Base-by-base conservation (phyloP, 257 asterid genomes). In the Hygrophila difformis region DNA sequence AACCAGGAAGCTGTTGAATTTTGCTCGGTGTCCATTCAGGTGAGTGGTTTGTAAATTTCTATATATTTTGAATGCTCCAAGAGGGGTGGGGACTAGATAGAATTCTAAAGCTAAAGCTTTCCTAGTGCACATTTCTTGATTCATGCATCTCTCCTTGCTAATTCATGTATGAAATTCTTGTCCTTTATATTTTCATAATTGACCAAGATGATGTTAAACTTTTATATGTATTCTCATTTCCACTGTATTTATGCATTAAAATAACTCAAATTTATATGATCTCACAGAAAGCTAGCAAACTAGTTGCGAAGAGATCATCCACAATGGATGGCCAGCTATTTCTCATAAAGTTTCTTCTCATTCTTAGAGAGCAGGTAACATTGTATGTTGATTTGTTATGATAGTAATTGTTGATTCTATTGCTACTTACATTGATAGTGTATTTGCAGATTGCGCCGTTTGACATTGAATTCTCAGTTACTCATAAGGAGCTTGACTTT, bases 401-500 rank as follows among this genome's bases (percentile, higher is more conserved):
- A 55, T 46, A 29, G 13, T 26, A 34, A 14, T 38, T 3, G 6
- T 28, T 49, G 35, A 49, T 59, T 41, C 23, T 49, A 42, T 56
- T 8, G 47, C 42, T 56, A 39, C 79, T 75, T 35, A 77, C 40
- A 34, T 38, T 17, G 37, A 53, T 58, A 35, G 21, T 53, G 41
- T 18, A 46, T 47, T 62, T 78, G 61, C 93, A 91, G 99, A 91
- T 91, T 74, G 96, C 95, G 29, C 99, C 95, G 56, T 91, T 91
- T 58, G 99, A 91, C 51, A 86, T 91, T 7, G 99, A 86, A 70
- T 91, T 91, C 71, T 91, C 99, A 31, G 95, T 77, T 53, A 91
- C 96, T 6, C 91, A 91, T 71, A 91, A 86, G 77, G 99, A 91
- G 77, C 99, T 91, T 60, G 99, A 91, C 72, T 91, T 91, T 85